Conservation (phyloP, 2,329 filamentous ascomycete genomes). For the Sclerotinia subarctica region DNA sequence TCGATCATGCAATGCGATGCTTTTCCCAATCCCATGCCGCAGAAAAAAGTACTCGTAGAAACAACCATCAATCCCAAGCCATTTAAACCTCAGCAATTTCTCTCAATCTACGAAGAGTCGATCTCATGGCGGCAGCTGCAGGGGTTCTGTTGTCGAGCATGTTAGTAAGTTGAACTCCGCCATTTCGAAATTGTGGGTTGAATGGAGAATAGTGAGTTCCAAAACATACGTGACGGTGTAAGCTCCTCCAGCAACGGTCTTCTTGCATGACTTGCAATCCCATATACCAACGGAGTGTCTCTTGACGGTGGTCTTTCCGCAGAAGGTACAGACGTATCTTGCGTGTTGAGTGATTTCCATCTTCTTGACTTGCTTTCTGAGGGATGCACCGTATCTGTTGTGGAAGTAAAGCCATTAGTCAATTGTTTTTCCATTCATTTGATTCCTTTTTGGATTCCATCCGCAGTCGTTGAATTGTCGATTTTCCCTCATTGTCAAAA, state of each 20-base stretch:
- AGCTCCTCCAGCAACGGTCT: slow-evolving; percentile 89
- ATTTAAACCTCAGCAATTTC: slow-evolving; percentile 93
- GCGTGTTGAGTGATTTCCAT: slow-evolving; percentile 99
- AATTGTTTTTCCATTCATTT: slow-evolving; percentile 9
- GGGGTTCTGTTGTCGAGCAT: slow-evolving; percentile 61
- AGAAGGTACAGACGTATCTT: slow-evolving; percentile 97
- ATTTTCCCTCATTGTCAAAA: not conserved
- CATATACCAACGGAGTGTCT: slow-evolving; percentile 91
- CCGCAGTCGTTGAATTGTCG: not conserved
- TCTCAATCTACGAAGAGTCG: slow-evolving; percentile 93
- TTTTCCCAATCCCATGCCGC: slow-evolving; percentile 21
- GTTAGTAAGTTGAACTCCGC: not conserved
- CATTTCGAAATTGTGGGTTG: not conserved
- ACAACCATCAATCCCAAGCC: slow-evolving; percentile 27
- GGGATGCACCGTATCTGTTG: slow-evolving; percentile 91
- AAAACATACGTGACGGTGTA: slow-evolving; percentile 91
- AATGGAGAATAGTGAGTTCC: not conserved
- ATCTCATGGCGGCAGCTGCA: slow-evolving; percentile 89
- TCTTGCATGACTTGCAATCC: slow-evolving; percentile 94
- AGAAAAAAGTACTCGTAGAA: slow-evolving; percentile 19
- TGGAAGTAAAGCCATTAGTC: slow-evolving; percentile 28
- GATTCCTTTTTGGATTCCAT: not conserved
- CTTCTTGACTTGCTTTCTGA: slow-evolving; percentile 99
- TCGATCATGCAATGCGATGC: slow-evolving; percentile 16
- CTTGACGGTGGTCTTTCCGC: slow-evolving; percentile 93